phyloP scores from a whole-genome alignment of 1,284 basidiomycete genomes.

The Leccinum cinnamomeum region DNA sequence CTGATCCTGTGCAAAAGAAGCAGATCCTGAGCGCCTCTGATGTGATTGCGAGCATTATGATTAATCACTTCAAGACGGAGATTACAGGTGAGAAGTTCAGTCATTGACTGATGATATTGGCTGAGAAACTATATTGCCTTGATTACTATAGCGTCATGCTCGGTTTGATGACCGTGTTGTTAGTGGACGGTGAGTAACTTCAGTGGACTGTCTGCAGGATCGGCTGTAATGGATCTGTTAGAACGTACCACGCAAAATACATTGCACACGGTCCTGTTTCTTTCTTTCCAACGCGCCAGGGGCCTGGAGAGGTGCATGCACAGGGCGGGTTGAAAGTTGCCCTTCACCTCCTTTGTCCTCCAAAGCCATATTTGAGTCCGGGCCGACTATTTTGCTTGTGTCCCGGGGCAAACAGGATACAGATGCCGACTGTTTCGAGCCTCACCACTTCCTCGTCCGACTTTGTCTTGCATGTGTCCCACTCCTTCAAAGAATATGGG shows the following conservation, averaged over 20 bases:
- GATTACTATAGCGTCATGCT: conserved; percentile 78
- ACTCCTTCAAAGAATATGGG: conserved; percentile 73
- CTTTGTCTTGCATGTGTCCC: conserved; percentile 76
- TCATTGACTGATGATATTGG: conserved; percentile 28
- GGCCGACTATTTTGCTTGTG: conserved; percentile 74
- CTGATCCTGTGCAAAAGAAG: conserved; percentile 77
- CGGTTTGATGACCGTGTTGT: conserved; percentile 66
- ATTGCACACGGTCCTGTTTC: conserved; percentile 81
- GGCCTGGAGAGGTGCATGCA: conserved; percentile 75
- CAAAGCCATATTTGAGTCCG: conserved; percentile 81
- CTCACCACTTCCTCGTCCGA: conserved; percentile 83
- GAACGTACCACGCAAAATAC: conserved; percentile 73
- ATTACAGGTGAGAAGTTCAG: conserved; percentile 47
- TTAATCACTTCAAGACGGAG: conserved; percentile 67
- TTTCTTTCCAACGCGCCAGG: conserved; percentile 70
- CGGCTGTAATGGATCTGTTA: conserved; percentile 32
- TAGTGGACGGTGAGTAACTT: conserved; percentile 76
- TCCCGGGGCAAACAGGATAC: conserved; percentile 79
- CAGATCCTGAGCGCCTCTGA: conserved; percentile 73
- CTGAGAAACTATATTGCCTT: conserved; percentile 54
- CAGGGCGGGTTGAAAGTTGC: conserved; percentile 83
- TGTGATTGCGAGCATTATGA: conserved; percentile 71
- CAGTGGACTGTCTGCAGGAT: not conserved
- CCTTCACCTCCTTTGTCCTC: conserved; percentile 78
- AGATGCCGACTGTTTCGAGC: conserved; percentile 78